A percentile compares a stretch with the other conserved stretches of the same genome.
Conservation (phyloP, 305 asterid genomes). For the Fraxinus floribunda region DNA sequence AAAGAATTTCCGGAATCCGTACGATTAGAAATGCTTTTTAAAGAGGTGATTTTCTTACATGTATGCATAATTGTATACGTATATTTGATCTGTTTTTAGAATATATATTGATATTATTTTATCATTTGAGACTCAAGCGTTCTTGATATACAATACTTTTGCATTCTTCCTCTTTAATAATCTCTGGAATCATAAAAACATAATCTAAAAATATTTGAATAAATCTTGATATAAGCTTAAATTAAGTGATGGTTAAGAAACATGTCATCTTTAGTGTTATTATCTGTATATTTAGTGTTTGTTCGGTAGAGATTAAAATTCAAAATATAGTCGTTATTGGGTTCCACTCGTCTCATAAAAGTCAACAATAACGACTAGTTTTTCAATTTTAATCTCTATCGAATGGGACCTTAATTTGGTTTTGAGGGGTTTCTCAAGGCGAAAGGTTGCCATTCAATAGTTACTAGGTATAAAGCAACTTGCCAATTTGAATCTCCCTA, state of each 20-base stretch:
- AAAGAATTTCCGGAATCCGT: constrained; percentile 86
- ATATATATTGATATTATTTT: background rate
- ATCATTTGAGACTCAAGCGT: background rate
- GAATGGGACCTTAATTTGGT: background rate
- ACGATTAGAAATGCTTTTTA: constrained; percentile 39
- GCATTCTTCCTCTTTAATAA: background rate
- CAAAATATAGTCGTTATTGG: no score
- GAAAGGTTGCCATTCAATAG: background rate
- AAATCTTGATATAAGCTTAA: background rate
- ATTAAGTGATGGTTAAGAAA: background rate
- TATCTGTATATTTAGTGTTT: background rate
- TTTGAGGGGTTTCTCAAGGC: background rate
- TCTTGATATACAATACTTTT: background rate
- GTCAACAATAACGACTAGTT: no score
- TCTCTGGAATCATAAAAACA: background rate
- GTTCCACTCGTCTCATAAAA: no score
- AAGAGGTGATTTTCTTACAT: background rate
- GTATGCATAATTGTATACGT: background rate
- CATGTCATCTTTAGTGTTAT: background rate
- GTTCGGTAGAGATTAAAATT: no score
- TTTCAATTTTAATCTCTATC: no score
- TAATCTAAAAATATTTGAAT: background rate
- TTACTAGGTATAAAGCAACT: background rate
- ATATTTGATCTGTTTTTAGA: background rate
- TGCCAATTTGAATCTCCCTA: background rate